Conservation (phyloP, 164 flowering plant genomes). For the Stephania cephalantha region DNA sequence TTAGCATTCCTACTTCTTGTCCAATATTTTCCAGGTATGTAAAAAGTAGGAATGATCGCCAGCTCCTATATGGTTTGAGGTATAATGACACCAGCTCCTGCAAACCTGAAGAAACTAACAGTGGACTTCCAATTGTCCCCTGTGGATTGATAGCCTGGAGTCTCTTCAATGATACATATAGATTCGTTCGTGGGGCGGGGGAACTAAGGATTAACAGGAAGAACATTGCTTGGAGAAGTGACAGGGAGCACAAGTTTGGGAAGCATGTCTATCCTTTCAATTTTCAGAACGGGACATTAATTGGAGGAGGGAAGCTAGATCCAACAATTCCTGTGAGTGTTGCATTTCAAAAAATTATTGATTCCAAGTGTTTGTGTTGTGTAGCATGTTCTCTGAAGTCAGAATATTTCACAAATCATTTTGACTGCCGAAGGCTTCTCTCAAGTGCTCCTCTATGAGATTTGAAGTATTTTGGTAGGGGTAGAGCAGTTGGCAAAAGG, state of each 20-base stretch:
- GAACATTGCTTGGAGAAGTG: conserved; percentile 84
- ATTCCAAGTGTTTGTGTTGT: background rate
- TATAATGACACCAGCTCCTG: conserved; percentile 58
- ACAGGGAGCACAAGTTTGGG: conserved; percentile 76
- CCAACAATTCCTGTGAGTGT: conserved; percentile 64
- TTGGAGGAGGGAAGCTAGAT: conserved; percentile 77
- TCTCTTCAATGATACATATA: conserved; percentile 71
- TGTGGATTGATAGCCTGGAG: conserved; percentile 93
- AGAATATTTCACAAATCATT: background rate
- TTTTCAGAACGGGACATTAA: conserved; percentile 72
- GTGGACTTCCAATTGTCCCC: conserved; percentile 74
- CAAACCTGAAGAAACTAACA: conserved; percentile 49
- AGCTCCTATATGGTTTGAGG: conserved; percentile 53
- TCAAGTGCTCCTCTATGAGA: background rate
- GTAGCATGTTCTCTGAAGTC: background rate
- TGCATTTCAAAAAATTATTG: background rate
- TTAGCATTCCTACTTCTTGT: background rate
- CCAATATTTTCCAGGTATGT: conserved; percentile 22
- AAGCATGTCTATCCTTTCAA: conserved; percentile 76
- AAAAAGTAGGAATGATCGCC: conserved; percentile 56
- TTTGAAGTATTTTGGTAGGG: background rate
- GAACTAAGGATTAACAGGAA: conserved; percentile 53
- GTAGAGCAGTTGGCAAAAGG: background rate
- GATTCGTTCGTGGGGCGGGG: conserved; percentile 32
- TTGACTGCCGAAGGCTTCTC: background rate